Conservation (phyloP, 139 green algal species). For the Tetraselmis chui region DNA sequence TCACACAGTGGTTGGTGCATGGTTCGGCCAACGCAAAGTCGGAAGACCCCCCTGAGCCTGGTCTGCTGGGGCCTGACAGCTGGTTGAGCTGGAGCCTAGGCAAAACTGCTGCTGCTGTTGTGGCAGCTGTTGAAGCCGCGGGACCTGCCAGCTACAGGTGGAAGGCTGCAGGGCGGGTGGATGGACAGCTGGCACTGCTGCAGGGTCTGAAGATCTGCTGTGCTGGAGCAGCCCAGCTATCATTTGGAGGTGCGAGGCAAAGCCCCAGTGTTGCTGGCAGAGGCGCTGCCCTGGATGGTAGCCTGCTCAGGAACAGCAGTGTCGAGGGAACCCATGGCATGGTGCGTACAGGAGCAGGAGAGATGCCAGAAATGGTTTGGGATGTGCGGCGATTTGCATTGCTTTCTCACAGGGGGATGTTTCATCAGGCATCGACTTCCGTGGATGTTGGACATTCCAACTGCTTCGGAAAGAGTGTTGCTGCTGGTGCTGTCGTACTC, state of each 20-base stretch:
- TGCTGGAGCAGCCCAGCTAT: background rate
- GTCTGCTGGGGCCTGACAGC: background rate
- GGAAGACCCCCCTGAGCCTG: no score
- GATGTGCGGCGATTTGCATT: background rate
- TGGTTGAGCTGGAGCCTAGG: background rate
- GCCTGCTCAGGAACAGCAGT: no score
- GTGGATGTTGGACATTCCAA: no score
- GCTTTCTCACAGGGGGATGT: background rate
- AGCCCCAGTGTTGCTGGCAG: background rate
- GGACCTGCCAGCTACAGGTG: background rate
- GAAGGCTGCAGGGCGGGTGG: background rate
- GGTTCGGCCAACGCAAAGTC: background rate
- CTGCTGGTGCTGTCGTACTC: background rate
- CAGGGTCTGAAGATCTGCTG: background rate
- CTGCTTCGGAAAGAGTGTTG: background rate
- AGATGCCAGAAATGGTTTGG: background rate
- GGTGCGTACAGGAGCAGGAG: background rate
- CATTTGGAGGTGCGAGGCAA: background rate
- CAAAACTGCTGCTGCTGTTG: background rate
- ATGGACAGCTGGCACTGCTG: background rate
- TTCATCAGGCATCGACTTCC: background rate
- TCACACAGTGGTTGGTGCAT: background rate
- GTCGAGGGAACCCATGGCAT: background rate
- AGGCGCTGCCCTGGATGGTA: background rate
- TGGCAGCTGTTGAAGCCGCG: background rate